Percentiles rank a stretch among this genome's conserved stretches.
Evolutionary conservation across 1,139 yeast genomes (phyloP).

Genomic region (Spathaspora sp.): DNA sequence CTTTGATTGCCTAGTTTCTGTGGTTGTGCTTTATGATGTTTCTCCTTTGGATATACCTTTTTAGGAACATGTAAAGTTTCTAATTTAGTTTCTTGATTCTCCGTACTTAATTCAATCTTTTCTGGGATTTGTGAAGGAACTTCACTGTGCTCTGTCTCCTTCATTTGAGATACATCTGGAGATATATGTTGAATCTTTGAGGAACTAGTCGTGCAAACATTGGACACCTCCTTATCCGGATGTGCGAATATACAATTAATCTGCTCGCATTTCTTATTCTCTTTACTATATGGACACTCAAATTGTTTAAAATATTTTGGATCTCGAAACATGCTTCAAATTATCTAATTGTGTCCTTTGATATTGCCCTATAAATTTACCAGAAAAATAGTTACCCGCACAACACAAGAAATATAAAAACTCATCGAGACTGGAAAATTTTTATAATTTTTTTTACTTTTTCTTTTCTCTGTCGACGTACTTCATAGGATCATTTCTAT

Average conservation of each 20-base stretch:
- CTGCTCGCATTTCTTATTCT: constrained; percentile 21
- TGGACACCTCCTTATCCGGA: not conserved
- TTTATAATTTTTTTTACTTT: constrained; percentile 48
- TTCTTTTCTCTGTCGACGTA: constrained; percentile 52
- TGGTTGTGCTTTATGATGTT: not conserved
- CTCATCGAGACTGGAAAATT: constrained; percentile 2
- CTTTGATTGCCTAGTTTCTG: not conserved
- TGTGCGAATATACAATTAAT: constrained; percentile 34
- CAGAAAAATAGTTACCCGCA: constrained; percentile 11
- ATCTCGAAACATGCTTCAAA: constrained; percentile 1
- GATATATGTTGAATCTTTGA: not conserved
- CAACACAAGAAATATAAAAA: constrained; percentile 6
- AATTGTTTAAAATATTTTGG: constrained; percentile 18
- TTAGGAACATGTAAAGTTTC: not conserved
- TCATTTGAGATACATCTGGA: not conserved
- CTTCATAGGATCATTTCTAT: constrained; percentile 98
- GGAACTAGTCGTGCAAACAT: not conserved
- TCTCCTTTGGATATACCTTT: constrained; percentile 1
- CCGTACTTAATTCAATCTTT: not conserved
- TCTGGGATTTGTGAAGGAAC: not conserved
- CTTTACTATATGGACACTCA: constrained; percentile 25
- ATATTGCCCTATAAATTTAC: not conserved
- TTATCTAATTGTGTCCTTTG: not conserved
- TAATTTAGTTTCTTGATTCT: not conserved
- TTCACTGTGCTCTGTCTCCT: not conserved